A percentile compares a stretch with the other conserved stretches of the same genome.
phyloP scores from a whole-genome alignment of 805 yeast genomes.

The Candida nanaspora region DNA sequence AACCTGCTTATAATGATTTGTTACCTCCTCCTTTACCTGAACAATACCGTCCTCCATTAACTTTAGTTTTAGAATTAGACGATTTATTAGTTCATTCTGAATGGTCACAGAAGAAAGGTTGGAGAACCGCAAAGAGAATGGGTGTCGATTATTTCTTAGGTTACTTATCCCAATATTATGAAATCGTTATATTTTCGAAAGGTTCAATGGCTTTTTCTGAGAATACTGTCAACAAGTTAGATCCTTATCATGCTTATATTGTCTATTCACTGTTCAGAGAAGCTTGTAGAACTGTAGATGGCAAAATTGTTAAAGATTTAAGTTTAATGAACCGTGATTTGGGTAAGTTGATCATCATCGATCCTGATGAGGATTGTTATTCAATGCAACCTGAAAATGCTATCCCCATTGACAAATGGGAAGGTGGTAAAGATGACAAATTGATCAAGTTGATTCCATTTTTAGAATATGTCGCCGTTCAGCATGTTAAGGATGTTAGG shows the following conservation, averaged over 20 bases:
- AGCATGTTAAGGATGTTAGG: slow-evolving; percentile 77
- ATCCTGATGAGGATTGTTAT: slow-evolving; percentile 64
- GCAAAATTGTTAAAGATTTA: slow-evolving; percentile 84
- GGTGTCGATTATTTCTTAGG: slow-evolving; percentile 96
- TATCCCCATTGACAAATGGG: slow-evolving; percentile 80
- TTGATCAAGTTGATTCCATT: slow-evolving; percentile 81
- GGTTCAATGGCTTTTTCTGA: slow-evolving; percentile 83
- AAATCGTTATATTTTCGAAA: slow-evolving; percentile 84
- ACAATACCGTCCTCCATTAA: slow-evolving; percentile 86
- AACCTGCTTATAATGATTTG: slow-evolving; percentile 88
- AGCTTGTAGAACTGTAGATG: slow-evolving; percentile 84
- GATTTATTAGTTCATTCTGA: slow-evolving; percentile 86
- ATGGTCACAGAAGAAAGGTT: slow-evolving; percentile 88
- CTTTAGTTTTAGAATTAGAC: slow-evolving; percentile 83
- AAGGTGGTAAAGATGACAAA: slow-evolving; percentile 75
- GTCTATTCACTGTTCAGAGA: slow-evolving; percentile 86
- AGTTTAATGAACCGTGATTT: slow-evolving; percentile 87
- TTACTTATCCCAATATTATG: slow-evolving; percentile 91
- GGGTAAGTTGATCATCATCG: slow-evolving; percentile 71
- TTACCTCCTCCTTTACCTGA: slow-evolving; percentile 89
- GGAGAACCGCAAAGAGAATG: slow-evolving; percentile 99
- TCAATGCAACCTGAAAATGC: slow-evolving; percentile 91
- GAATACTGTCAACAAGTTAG: slow-evolving; percentile 77
- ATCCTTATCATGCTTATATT: slow-evolving; percentile 86
- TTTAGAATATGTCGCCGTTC: slow-evolving; percentile 90